Evolutionary conservation across 495 filamentous ascomycete species (phyloP).

Genomic region (Immersiella caudata): DNA sequence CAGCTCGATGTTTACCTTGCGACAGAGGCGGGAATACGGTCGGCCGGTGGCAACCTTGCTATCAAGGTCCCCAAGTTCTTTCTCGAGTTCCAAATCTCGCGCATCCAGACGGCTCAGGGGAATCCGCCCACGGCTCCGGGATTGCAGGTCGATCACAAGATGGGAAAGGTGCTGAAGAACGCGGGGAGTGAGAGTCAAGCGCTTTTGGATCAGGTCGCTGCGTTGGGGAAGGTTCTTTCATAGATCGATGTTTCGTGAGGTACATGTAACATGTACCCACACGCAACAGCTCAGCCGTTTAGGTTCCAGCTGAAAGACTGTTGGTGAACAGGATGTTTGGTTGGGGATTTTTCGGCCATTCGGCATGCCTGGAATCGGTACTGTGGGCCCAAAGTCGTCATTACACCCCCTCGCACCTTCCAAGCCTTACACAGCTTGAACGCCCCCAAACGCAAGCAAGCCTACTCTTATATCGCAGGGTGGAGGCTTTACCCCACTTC

Average conservation of each 20-base stretch:
- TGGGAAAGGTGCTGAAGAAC: conserved; percentile 53
- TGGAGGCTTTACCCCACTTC: too few species aligned
- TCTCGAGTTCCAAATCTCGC: conserved; percentile 50
- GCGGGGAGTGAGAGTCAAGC: conserved; percentile 42
- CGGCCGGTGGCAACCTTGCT: conserved; percentile 45
- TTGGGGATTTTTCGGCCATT: too few species aligned
- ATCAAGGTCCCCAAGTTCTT: conserved; percentile 57
- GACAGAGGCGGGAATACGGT: conserved; percentile 53
- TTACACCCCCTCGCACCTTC: too few species aligned
- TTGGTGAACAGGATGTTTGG: too few species aligned
- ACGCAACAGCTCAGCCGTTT: too few species aligned
- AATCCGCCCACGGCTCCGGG: conserved; percentile 46
- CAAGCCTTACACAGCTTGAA: too few species aligned
- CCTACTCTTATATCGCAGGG: too few species aligned
- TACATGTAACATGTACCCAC: too few species aligned
- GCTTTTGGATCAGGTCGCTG: conserved; percentile 43
- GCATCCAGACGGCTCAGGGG: conserved; percentile 54
- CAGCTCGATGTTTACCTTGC: conserved; percentile 51
- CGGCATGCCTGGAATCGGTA: too few species aligned
- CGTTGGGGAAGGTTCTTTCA: conserved; percentile 36
- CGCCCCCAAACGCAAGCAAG: conserved; percentile 60
- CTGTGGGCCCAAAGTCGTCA: too few species aligned
- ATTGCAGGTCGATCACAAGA: conserved; percentile 48
- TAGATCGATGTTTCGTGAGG: conserved; percentile 29
- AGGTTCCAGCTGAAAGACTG: too few species aligned